These are phyloP conservation scores for Lactarius tabidus DNA, from an alignment of 768 basidiomycete genomes.

Conservation along the genomic window DNA sequence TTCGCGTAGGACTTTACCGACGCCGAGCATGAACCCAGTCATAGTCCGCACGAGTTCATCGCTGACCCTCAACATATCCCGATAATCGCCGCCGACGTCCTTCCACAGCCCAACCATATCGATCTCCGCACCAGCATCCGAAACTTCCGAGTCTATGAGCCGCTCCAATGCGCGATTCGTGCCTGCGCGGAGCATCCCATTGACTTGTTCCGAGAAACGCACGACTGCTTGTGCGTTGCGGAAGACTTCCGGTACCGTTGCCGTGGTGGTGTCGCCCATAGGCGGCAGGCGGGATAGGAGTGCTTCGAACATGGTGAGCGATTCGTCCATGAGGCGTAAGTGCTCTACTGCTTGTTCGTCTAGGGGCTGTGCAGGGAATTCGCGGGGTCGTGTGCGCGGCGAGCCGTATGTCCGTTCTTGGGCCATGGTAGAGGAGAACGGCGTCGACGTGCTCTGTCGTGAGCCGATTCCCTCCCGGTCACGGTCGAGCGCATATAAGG, in stretches of 20 bases:
- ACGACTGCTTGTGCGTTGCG: conserved; percentile 62
- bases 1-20: conserved; percentile 67
- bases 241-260: conserved; percentile 50
- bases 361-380: conserved; percentile 10
- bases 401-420: conserved; percentile 26
- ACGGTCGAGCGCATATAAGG: conserved; percentile 37
- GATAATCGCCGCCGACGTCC: conserved; percentile 62
- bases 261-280: conserved; percentile 38
- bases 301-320: conserved; percentile 64
- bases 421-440: conserved; percentile 16
- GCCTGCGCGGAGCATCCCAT: conserved; percentile 52
- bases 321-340: conserved; percentile 64
- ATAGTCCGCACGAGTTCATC: conserved; percentile 76
- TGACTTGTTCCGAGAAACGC: conserved; percentile 61
- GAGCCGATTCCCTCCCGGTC: conserved; percentile 24
- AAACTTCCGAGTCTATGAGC: conserved; percentile 74
- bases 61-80: conserved; percentile 65
- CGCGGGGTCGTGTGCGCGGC: conserved; percentile 21
- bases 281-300: conserved; percentile 55
- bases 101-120: conserved; percentile 60
- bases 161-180: conserved; percentile 60
- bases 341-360: conserved; percentile 46
- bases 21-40: conserved; percentile 71
- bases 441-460: conserved; percentile 10
- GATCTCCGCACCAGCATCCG: conserved; percentile 38